These are phyloP conservation scores for Suillus luteus DNA, from an alignment of 768 basidiomycete genomes.

Conservation along the genomic window DNA sequence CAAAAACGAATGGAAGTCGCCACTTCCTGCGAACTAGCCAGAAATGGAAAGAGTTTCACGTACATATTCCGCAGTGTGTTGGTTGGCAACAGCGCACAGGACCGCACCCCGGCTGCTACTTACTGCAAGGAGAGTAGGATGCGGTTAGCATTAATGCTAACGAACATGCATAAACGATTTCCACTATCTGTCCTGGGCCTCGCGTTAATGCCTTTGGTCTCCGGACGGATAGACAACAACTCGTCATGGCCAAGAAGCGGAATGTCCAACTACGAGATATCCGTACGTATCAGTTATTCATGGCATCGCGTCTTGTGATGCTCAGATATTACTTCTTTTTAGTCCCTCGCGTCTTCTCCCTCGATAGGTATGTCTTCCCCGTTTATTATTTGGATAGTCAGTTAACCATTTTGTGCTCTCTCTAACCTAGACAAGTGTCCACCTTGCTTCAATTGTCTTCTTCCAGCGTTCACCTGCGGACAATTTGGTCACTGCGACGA, in stretches of 20 bases:
- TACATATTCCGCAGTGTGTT: neutral
- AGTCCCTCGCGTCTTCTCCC: constrained; percentile 26
- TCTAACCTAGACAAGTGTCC: constrained; percentile 58
- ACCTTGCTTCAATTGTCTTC: constrained; percentile 94
- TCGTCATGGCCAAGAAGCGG: constrained; percentile 14
- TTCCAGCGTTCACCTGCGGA: constrained; percentile 90
- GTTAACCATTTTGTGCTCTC: neutral
- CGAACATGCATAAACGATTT: neutral
- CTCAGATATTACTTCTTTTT: constrained; percentile 14
- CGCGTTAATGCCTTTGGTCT: constrained; percentile 7
- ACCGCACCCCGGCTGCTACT: neutral
- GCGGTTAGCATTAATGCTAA: neutral
- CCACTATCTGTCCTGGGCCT: neutral
- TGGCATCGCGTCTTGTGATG: neutral
- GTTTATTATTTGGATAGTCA: no score
- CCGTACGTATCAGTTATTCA: constrained; percentile 21
- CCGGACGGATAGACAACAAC: constrained; percentile 10
- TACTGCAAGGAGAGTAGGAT: neutral
- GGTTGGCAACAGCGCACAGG: neutral
- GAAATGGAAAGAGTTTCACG: constrained; percentile 6
- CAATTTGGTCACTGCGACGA: constrained; percentile 90
- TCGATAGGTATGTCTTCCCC: constrained; percentile 17
- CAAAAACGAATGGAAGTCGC: no score
- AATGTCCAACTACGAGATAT: constrained; percentile 26
- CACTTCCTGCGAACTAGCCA: neutral